Evolutionary conservation across 495 filamentous ascomycete species (phyloP), one percentile per base, ranked within the genome.

Genomic region (Astrothelium subdiscretum): DNA sequence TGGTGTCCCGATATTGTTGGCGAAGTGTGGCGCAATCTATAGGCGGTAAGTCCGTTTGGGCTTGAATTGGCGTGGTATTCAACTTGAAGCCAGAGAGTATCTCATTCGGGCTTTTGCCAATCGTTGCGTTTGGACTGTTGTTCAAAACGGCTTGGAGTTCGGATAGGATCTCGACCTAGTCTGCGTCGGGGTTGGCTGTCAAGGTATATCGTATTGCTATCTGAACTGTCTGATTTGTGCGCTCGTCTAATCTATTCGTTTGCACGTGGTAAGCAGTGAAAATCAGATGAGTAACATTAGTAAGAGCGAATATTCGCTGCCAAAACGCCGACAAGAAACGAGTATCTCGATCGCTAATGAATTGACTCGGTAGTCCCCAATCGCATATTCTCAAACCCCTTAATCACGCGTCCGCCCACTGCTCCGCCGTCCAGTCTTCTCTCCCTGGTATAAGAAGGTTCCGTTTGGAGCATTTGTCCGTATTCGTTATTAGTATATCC

Each of bases 161-260:
- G 3, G 43, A 24, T 6, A 62, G 40, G 13, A 42, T n/a, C 18
- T 26, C 18, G 5, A 5, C 20, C 38, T 20, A 61, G 15, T 31
- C 20, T 31, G 4, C 31, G 22, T 62, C 60, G 5, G 43, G 60
- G 31, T 62, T 54, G 5, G 40, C 3, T 15, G 40, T 62, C 8
- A 57, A 3, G 40, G 57, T 59, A 32, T 54, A 62, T 32, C 60
- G n/a, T 3, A 62, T 22, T 15, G 40, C 60, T 8, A 62, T 62
- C 57, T 62, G 40, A 15, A 62, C 42, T 26, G 22, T 57, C 24
- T 62, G 43, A 24, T 62, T 62, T 6, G 27, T 57, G 5, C 60
- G 18, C 42, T 62, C 60, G 6, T 5, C 18, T 24, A 57, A 43
- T 18, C 60, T 29, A 29, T 62, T 43, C 22, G 60, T 62, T 43